These are phyloP conservation scores for Fusarium camptoceras DNA, from an alignment of 2,329 filamentous ascomycete species.

Conservation along the genomic window DNA sequence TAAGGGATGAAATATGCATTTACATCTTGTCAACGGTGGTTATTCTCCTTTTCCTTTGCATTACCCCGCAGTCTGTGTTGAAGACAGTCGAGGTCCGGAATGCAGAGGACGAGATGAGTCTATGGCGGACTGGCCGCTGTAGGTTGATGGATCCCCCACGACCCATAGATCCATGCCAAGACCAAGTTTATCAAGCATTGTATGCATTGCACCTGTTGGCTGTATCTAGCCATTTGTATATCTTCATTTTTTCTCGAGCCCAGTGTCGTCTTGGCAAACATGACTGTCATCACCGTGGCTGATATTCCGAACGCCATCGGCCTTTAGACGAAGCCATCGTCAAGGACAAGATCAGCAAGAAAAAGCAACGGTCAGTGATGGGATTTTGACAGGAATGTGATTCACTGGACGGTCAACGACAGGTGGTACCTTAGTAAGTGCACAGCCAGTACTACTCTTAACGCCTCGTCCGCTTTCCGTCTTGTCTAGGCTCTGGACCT, in stretches of 20 bases:
- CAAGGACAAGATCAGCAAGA: neutral
- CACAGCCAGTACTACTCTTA: neutral
- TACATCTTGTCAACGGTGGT: neutral
- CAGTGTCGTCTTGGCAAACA: neutral
- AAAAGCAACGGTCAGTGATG: constrained; percentile 25
- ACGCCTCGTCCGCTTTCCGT: constrained; percentile 18
- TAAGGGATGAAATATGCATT: constrained; percentile 18
- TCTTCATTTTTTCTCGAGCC: neutral
- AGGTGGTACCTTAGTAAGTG: neutral
- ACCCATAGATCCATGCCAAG: constrained; percentile 15
- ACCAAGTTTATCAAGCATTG: constrained; percentile 13
- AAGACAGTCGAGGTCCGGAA: constrained; percentile 24
- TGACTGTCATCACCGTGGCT: constrained; percentile 13
- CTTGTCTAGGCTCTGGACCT: constrained; percentile 12
- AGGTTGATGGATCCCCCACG: neutral
- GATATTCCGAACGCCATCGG: constrained; percentile 32
- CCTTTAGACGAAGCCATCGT: constrained; percentile 24
- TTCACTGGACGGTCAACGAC: constrained; percentile 19
- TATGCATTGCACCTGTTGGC: neutral
- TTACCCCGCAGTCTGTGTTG: constrained; percentile 1
- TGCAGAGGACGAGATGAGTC: constrained; percentile 23
- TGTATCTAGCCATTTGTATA: neutral
- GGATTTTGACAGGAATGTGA: constrained; percentile 28
- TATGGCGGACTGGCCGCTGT: constrained; percentile 19
- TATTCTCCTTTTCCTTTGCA: neutral